phyloP scores from a whole-genome alignment of 805 yeast species.

The Nakazawaea wyomingensis region DNA sequence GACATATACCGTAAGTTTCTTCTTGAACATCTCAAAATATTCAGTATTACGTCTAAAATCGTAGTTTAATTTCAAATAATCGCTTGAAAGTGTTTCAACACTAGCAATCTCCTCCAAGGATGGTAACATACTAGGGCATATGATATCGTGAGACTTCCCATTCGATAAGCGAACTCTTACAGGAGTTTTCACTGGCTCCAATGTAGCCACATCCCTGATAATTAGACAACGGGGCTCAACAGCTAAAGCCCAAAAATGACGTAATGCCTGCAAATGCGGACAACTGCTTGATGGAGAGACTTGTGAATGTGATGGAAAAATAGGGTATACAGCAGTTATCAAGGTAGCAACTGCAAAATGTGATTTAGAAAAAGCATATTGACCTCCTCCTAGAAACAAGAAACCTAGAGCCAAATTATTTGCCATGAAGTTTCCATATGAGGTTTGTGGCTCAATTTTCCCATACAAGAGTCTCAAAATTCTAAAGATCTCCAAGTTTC shows the following conservation, averaged over 20 bases:
- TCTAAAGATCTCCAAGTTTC: slow-evolving; percentile 75
- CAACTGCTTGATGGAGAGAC: slow-evolving; percentile 30
- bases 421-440: slow-evolving; percentile 72
- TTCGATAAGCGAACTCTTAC: slow-evolving; percentile 29
- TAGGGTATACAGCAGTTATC: slow-evolving; percentile 73
- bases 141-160: slow-evolving; percentile 29
- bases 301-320: slow-evolving; percentile 43
- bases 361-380: slow-evolving; percentile 63
- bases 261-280: slow-evolving; percentile 74
- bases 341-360: slow-evolving; percentile 64
- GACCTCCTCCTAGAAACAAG: slow-evolving; percentile 88
- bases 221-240: slow-evolving; percentile 79
- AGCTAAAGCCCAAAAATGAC: slow-evolving; percentile 88
- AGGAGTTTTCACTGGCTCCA: slow-evolving; percentile 45
- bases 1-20: slow-evolving; percentile 44
- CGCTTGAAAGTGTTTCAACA: slow-evolving; percentile 41
- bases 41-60: slow-evolving; percentile 36
- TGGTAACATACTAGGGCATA: slow-evolving; percentile 71
- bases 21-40: slow-evolving; percentile 35
- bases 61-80: slow-evolving; percentile 50
- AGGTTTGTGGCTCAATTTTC: slow-evolving; percentile 33
- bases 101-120: slow-evolving; percentile 41
- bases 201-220: slow-evolving; percentile 62
- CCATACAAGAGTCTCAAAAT: slow-evolving; percentile 70
- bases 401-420: slow-evolving; percentile 82